Percentiles rank a stretch among this genome's conserved stretches.
phyloP scores from a whole-genome alignment of 225 moss, liverwort and hornwort genomes.

The Takakia lepidozioides region DNA sequence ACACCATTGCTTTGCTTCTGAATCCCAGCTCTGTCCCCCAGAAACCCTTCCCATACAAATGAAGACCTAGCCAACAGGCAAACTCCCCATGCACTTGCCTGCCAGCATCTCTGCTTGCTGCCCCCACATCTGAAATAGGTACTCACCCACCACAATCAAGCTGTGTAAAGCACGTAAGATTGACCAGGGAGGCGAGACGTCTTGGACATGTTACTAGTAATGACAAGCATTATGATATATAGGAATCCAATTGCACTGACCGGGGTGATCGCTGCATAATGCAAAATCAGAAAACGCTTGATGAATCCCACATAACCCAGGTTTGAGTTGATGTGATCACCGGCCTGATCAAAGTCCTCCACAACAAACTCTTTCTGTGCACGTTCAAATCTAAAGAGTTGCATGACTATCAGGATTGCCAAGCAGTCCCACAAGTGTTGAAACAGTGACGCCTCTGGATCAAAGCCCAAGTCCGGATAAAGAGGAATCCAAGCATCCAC shows the following conservation, averaged over 20 bases:
- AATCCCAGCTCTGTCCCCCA: slow-evolving; percentile 21
- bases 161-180: slow-evolving; percentile 22
- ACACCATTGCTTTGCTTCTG: slow-evolving; percentile 25
- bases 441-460: slow-evolving; percentile 13
- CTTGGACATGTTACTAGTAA: slow-evolving; percentile 28
- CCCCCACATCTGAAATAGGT: slow-evolving; percentile 30
- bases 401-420: slow-evolving; percentile 28
- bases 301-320: slow-evolving; percentile 19
- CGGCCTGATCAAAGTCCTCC: slow-evolving; percentile 17
- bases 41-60: slow-evolving; percentile 17
- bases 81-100: slow-evolving; percentile 30
- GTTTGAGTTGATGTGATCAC: slow-evolving; percentile 25
- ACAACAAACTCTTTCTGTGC: slow-evolving; percentile 9
- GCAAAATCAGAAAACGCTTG: slow-evolving; percentile 32
- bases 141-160: slow-evolving; percentile 16
- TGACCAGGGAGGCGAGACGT: slow-evolving; percentile 26
- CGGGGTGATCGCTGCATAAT: slow-evolving; percentile 25
- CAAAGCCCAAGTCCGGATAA: slow-evolving; percentile 18
- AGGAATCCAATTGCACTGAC: slow-evolving; percentile 24
- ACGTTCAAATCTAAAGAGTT: slow-evolving; percentile 26
- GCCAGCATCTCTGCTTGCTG: slow-evolving; percentile 14
- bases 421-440: slow-evolving; percentile 30
- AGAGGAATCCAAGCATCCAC: slow-evolving; percentile 16
- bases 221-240: slow-evolving; percentile 24
- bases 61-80: slow-evolving; percentile 23